Conservation (phyloP, 495 filamentous ascomycete genomes). For the Niebla homalea region DNA sequence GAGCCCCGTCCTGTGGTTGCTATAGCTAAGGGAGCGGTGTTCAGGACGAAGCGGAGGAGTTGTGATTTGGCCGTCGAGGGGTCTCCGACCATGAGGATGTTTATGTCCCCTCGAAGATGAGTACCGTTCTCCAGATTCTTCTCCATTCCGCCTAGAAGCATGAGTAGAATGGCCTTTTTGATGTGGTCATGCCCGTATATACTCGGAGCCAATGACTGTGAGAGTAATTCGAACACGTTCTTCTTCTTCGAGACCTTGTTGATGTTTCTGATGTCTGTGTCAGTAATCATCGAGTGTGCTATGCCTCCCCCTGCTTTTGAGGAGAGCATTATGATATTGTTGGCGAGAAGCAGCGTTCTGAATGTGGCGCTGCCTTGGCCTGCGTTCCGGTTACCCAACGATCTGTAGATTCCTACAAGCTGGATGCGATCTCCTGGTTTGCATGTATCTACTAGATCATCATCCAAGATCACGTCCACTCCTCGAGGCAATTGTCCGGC, state of each 20-base stretch:
- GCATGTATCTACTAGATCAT: conserved; percentile 86
- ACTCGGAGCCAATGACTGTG: conserved; percentile 94
- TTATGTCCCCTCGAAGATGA: conserved; percentile 96
- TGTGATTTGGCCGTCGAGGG: conserved; percentile 98
- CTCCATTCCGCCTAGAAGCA: conserved; percentile 96
- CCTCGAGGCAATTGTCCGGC: conserved; percentile 91
- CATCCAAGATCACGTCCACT: conserved; percentile 95
- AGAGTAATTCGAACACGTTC: conserved; percentile 82
- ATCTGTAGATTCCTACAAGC: conserved; percentile 85
- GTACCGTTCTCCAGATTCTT: conserved; percentile 98
- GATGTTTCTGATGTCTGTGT: conserved; percentile 96
- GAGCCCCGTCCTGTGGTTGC: conserved; percentile 95
- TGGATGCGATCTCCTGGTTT: conserved; percentile 96
- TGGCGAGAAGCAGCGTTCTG: conserved; percentile 83
- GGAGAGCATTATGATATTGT: conserved; percentile 88
- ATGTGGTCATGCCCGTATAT: conserved; percentile 97
- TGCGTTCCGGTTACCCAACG: conserved; percentile 86
- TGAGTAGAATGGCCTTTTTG: conserved; percentile 93
- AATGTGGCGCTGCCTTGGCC: conserved; percentile 78
- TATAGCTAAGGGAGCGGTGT: conserved; percentile 93
- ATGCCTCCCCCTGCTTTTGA: conserved; percentile 94
- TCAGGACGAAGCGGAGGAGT: conserved; percentile 90
- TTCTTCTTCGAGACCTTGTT: conserved; percentile 95
- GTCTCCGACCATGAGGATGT: conserved; percentile 98
- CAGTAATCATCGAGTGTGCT: conserved; percentile 85